Base-by-base conservation (phyloP, 2,329 filamentous ascomycete species). In the Lachnum nothofagi region DNA sequence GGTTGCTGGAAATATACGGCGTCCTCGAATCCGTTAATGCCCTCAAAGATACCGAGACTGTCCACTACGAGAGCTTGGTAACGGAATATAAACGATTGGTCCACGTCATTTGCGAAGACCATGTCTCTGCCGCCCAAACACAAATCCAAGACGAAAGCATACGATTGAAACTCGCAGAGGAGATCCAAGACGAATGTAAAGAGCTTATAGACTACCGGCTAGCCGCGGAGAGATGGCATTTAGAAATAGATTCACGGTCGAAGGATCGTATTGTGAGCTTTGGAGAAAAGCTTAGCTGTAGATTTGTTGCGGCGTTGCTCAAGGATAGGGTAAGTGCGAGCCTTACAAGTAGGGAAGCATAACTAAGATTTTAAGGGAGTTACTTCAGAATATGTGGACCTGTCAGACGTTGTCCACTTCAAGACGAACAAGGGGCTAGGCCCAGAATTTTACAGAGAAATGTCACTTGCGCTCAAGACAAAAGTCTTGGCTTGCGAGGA, bases 281-380 rank as follows among this genome's bases (percentile, higher is more conserved):
- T 60, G 93, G 93, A 47, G 93, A 98, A 76, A 97, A 95, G 72
- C 74, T 98, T 58, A 94, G 89, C 70, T 97, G 91, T 68, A 80
- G 85, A 25, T 93, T 93, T 67, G 91, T 98, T 86, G 80, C 91
- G 19, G 83, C 86, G 5, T 70, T 97, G 52, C 70, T 98, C 56
- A 82, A 86, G 64, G 90, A 95, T 62, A 77, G 79, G 61, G 79
- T 82, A 63, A 42, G 57, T 42, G 39, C 12, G 6, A 20, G 33
- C 9, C 51, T 54, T 31, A 58, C 31, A 25, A 44, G n/a, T n/a
- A n/a, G n/a, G n/a, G n/a, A n/a, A n/a, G n/a, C n/a, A n/a, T n/a
- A 35, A 8, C 40, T 42, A 27, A 45, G 23, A 6, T 48, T 7
- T 6, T 8, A 55, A 82, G 75, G 85, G 88, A 16, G 83, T 95